Evolutionary conservation across 2,329 filamentous ascomycete species (phyloP).

Genomic region (Fusarium acutatum): DNA sequence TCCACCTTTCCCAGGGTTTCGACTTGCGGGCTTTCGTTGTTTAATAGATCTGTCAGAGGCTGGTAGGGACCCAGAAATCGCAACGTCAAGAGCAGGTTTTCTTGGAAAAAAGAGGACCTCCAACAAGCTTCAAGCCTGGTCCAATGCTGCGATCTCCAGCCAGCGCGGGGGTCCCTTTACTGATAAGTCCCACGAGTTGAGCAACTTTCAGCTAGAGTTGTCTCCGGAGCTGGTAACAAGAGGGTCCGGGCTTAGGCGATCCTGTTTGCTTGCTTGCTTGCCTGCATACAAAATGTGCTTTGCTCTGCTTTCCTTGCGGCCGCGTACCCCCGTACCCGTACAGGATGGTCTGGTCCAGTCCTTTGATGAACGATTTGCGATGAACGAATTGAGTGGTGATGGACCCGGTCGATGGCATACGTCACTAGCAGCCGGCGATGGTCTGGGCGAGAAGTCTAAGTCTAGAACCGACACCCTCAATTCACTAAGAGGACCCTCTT

Average conservation of each 20-base stretch:
- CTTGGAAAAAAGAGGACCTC: slow-evolving; percentile 35
- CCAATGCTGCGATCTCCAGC: slow-evolving; percentile 22
- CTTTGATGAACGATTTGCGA: slow-evolving; percentile 17
- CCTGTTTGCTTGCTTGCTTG: slow-evolving; percentile 4
- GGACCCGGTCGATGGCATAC: slow-evolving; percentile 33
- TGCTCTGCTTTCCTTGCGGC: background rate
- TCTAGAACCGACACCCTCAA: slow-evolving; percentile 29
- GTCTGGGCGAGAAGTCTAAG: slow-evolving; percentile 40
- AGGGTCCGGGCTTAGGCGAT: slow-evolving; percentile 3
- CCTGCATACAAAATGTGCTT: slow-evolving; percentile 4
- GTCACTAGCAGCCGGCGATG: slow-evolving; percentile 33
- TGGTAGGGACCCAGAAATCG: slow-evolving; percentile 27
- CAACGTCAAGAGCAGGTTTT: slow-evolving; percentile 39
- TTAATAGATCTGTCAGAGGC: slow-evolving; percentile 37
- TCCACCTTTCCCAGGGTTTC: background rate
- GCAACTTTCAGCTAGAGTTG: slow-evolving; percentile 4
- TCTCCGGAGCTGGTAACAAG: slow-evolving; percentile 13
- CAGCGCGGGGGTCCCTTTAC: slow-evolving; percentile 30
- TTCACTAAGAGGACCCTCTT: slow-evolving; percentile 32
- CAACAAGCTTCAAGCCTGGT: slow-evolving; percentile 35
- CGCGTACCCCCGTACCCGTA: slow-evolving; percentile 1
- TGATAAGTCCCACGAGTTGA: slow-evolving; percentile 14
- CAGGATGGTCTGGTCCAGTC: background rate
- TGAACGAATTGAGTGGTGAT: slow-evolving; percentile 35
- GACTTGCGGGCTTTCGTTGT: slow-evolving; percentile 30